Conservation (phyloP, 1,284 basidiomycete genomes). For the Moesziomyces aphidis region DNA sequence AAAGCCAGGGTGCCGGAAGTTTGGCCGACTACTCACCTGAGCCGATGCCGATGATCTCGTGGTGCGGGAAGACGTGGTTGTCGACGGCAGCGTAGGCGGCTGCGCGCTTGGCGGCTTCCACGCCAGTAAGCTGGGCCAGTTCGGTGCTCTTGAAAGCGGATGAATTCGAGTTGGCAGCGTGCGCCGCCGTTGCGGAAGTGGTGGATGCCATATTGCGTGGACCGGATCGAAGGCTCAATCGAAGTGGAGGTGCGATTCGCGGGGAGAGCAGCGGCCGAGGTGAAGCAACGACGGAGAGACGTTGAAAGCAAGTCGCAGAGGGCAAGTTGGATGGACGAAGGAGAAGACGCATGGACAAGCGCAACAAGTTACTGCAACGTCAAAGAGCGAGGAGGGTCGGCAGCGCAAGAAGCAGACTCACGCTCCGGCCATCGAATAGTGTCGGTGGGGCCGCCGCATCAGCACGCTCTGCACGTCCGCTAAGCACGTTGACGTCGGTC, state of each 20-base stretch:
- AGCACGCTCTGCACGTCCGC: too few relatives aligned
- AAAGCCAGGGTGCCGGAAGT: neutral
- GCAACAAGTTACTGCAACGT: neutral
- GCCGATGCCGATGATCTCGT: conserved; percentile 76
- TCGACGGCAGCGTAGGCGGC: conserved; percentile 97
- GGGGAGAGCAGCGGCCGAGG: neutral
- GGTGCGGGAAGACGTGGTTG: conserved; percentile 82
- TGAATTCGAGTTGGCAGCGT: conserved; percentile 35
- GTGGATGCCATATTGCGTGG: conserved; percentile 27
- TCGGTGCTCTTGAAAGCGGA: conserved; percentile 34
- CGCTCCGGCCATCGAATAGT: too few relatives aligned
- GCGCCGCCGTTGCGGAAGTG: conserved; percentile 14
- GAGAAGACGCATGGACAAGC: neutral
- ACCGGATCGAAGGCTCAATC: conserved; percentile 2
- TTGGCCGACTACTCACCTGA: conserved; percentile 35
- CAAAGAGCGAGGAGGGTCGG: neutral
- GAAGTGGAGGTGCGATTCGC: neutral
- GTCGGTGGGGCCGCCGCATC: too few relatives aligned
- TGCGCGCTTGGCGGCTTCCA: conserved; percentile 79
- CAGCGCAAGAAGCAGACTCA: too few relatives aligned
- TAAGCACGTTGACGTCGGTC: neutral
- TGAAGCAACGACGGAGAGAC: neutral
- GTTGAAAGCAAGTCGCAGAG: neutral
- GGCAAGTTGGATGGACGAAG: neutral
- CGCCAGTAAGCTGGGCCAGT: conserved; percentile 22